Conservation (phyloP, 2,329 filamentous ascomycete species). For the Neonectria neomacrospora region DNA sequence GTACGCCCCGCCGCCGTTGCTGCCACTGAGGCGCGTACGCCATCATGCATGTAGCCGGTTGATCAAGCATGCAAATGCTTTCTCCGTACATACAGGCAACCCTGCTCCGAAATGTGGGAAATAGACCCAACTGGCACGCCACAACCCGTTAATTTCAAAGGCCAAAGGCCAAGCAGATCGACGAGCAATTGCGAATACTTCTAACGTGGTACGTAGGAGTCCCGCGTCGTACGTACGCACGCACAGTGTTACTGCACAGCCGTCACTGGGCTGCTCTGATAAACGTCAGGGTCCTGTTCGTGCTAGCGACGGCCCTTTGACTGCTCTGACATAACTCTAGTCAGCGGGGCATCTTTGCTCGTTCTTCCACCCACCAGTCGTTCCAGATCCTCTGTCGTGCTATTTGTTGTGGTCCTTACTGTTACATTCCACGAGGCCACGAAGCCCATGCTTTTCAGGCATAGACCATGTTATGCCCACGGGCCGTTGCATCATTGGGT, state of each 20-base stretch:
- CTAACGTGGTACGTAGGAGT: no score
- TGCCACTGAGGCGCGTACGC: neutral
- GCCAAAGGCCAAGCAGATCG: conserved; percentile 9
- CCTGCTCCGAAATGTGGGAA: neutral
- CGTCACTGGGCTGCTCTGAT: conserved; percentile 3
- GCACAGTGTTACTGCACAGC: conserved; percentile 13
- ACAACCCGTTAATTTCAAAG: neutral
- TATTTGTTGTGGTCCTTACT: conserved; percentile 6
- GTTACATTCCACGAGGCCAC: neutral
- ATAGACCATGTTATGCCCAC: conserved; percentile 10
- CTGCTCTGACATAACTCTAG: conserved; percentile 1
- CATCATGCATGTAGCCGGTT: neutral
- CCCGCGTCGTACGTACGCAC: neutral
- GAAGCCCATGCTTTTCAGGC: conserved; percentile 14
- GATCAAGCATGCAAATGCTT: neutral
- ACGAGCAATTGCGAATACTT: neutral
- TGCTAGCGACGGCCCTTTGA: conserved; percentile 2
- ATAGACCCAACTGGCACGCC: neutral
- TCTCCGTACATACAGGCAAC: neutral
- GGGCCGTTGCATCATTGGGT: neutral
- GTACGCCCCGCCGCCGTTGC: neutral
- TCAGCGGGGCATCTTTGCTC: conserved; percentile 12
- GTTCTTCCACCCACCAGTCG: conserved; percentile 6
- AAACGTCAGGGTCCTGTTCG: conserved; percentile 25
- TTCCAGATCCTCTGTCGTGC: conserved; percentile 4